Percentiles rank a stretch among this genome's conserved stretches.
Evolutionary conservation across 192 early-diverging fungal species (phyloP).

Genomic region (Linnemannia exigua): DNA sequence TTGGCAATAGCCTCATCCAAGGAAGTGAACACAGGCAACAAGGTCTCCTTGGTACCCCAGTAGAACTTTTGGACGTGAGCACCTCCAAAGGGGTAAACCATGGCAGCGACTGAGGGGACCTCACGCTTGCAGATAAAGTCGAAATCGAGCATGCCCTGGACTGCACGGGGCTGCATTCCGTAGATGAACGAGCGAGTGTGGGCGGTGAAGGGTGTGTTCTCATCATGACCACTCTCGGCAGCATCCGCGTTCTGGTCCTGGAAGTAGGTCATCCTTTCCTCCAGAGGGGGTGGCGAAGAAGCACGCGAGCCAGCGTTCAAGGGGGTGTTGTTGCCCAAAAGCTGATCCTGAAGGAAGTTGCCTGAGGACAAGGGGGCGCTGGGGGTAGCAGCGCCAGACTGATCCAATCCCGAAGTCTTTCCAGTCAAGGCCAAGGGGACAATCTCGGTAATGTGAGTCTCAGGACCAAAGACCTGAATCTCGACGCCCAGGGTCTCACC

Average conservation of each 20-base stretch:
- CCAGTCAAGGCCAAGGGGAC: slow-evolving; percentile 93
- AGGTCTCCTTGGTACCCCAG: slow-evolving; percentile 99
- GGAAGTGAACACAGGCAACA: slow-evolving; percentile 93
- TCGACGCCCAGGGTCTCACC: slow-evolving; percentile 95
- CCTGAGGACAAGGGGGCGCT: slow-evolving; percentile 66
- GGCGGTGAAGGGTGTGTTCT: slow-evolving; percentile 84
- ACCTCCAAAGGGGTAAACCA: slow-evolving; percentile 99
- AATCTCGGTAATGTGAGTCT: slow-evolving; percentile 99
- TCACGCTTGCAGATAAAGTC: slow-evolving; percentile 98
- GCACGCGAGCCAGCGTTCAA: slow-evolving; percentile 46
- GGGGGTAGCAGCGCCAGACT: slow-evolving; percentile 45
- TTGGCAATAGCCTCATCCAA: slow-evolving; percentile 85
- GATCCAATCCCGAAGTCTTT: slow-evolving; percentile 67
- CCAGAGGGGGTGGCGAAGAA: slow-evolving; percentile 60
- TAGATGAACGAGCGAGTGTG: slow-evolving; percentile 94
- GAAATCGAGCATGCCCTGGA: slow-evolving; percentile 99
- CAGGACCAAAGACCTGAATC: slow-evolving; percentile 96
- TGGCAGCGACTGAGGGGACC: slow-evolving; percentile 94
- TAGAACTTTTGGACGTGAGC: slow-evolving; percentile 99
- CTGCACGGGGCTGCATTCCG: slow-evolving; percentile 99
- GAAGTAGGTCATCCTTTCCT: slow-evolving; percentile 67
- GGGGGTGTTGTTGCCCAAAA: slow-evolving; percentile 62
- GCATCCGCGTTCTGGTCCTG: slow-evolving; percentile 44
- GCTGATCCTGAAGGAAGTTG: slow-evolving; percentile 72
- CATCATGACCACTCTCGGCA: slow-evolving; percentile 52